These are phyloP conservation scores for Cicer arietinum DNA, from an alignment of 306 rosid species.

Conservation along the genomic window DNA sequence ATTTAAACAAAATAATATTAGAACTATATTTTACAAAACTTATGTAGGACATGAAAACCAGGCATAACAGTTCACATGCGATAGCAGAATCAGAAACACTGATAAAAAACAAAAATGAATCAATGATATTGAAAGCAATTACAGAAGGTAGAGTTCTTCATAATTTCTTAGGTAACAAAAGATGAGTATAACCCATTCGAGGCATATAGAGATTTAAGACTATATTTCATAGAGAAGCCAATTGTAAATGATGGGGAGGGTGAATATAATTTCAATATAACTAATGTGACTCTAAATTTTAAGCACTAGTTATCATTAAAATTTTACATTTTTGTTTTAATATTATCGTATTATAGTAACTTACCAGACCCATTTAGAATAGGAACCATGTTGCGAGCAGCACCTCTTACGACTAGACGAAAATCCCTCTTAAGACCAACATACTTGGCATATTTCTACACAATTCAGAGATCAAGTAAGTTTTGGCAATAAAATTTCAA, in stretches of 20 bases:
- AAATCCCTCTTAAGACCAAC: conserved; percentile 98
- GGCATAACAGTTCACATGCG: neutral
- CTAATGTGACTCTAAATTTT: conserved; percentile 16
- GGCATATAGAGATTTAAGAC: neutral
- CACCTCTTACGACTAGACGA: conserved; percentile 98
- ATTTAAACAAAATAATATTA: conserved; percentile 10
- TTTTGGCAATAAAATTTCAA: conserved; percentile 9
- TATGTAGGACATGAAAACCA: conserved; percentile 25
- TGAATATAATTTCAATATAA: conserved; percentile 17
- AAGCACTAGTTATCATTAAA: conserved; percentile 34
- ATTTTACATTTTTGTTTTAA: conserved; percentile 19
- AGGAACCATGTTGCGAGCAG: conserved; percentile 90
- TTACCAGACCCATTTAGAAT: conserved; percentile 96
- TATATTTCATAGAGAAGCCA: conserved; percentile 19
- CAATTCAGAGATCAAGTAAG: conserved; percentile 37
- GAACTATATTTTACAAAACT: conserved; percentile 22
- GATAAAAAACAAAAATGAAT: neutral
- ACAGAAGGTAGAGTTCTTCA: conserved; percentile 6
- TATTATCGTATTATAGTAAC: conserved; percentile 44
- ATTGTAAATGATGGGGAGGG: conserved; percentile 20
- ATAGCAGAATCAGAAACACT: conserved; percentile 1
- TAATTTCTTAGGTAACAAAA: conserved; percentile 21
- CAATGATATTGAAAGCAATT: conserved; percentile 2
- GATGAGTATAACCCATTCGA: neutral
- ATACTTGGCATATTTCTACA: conserved; percentile 90